Percentiles rank a stretch among this genome's conserved stretches.
These are phyloP conservation scores for Sarocladium strictum DNA, from an alignment of 2,329 filamentous ascomycete genomes.

Conservation along the genomic window DNA sequence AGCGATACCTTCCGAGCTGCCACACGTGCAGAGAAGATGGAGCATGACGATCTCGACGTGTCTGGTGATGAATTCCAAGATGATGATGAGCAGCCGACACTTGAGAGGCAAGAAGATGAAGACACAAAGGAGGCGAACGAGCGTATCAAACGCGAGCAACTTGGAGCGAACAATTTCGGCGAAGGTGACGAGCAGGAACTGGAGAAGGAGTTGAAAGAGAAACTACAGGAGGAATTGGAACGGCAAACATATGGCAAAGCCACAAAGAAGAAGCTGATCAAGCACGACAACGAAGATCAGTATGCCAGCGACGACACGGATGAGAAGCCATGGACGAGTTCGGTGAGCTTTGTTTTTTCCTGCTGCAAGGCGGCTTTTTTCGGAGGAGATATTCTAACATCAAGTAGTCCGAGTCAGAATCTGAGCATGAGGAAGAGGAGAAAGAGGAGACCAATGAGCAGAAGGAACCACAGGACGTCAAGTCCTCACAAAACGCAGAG, in stretches of 20 bases:
- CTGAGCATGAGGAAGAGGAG: slow-evolving; percentile 29
- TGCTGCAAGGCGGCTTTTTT: too few species aligned
- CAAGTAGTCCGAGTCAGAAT: slow-evolving; percentile 44
- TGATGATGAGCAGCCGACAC: slow-evolving; percentile 72
- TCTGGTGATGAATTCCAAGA: slow-evolving; percentile 76
- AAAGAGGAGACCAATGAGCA: slow-evolving; percentile 52
- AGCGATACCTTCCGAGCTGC: slow-evolving; percentile 56
- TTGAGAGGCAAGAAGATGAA: slow-evolving; percentile 80
- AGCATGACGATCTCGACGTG: slow-evolving; percentile 65
- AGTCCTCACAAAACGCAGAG: slow-evolving; percentile 47
- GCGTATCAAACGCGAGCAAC: slow-evolving; percentile 70
- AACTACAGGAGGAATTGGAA: slow-evolving; percentile 61
- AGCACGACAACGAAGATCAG: slow-evolving; percentile 78
- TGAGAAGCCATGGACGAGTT: slow-evolving; percentile 34
- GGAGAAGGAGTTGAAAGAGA: slow-evolving; percentile 66
- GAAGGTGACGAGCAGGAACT: slow-evolving; percentile 64
- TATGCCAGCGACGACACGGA: slow-evolving; percentile 66
- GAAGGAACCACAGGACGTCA: slow-evolving; percentile 50
- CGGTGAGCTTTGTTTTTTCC: too few species aligned
- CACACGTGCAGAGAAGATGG: slow-evolving; percentile 58
- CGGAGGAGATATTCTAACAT: not conserved
- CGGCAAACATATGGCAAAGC: slow-evolving; percentile 68
- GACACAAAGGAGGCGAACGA: slow-evolving; percentile 67
- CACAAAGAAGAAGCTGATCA: slow-evolving; percentile 74
- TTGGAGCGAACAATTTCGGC: slow-evolving; percentile 81